Conservation (phyloP, 176 grass and related monocot genomes). For the Aegilops longissima region DNA sequence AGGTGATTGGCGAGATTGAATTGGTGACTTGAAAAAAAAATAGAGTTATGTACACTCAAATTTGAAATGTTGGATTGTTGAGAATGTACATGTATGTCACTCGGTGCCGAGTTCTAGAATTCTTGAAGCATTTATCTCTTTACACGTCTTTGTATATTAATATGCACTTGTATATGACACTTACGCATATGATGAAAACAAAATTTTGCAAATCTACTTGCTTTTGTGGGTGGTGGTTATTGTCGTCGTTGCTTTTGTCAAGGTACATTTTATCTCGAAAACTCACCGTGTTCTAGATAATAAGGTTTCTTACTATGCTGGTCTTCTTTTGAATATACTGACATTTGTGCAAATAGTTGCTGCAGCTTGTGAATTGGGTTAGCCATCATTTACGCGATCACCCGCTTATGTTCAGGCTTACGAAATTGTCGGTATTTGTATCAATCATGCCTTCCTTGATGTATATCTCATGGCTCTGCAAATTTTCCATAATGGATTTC, state of each 20-base stretch:
- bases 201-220: constrained; percentile 78
- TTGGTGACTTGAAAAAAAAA: not conserved
- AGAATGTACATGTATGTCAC: constrained; percentile 80
- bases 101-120: constrained; percentile 67
- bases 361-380: constrained; percentile 66
- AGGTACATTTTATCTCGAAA: constrained; percentile 46
- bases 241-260: constrained; percentile 65
- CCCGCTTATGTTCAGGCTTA: constrained; percentile 80
- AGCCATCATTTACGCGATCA: constrained; percentile 57
- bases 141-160: constrained; percentile 77
- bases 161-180: constrained; percentile 87
- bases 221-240: constrained; percentile 82
- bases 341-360: constrained; percentile 2
- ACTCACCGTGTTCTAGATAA: not conserved
- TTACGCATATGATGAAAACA: constrained; percentile 72
- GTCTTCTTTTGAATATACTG: not conserved
- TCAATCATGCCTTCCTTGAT: constrained; percentile 42
- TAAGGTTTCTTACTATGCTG: not conserved
- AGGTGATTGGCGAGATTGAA: constrained; percentile 11
- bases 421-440: constrained; percentile 73
- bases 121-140: constrained; percentile 68
- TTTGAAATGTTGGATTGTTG: constrained; percentile 40
- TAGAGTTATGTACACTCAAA: too few species aligned
- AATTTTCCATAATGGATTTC: constrained; percentile 76
- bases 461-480: constrained; percentile 58